phyloP scores from a whole-genome alignment of 1,284 basidiomycete species.

The Rhodofomes roseus region DNA sequence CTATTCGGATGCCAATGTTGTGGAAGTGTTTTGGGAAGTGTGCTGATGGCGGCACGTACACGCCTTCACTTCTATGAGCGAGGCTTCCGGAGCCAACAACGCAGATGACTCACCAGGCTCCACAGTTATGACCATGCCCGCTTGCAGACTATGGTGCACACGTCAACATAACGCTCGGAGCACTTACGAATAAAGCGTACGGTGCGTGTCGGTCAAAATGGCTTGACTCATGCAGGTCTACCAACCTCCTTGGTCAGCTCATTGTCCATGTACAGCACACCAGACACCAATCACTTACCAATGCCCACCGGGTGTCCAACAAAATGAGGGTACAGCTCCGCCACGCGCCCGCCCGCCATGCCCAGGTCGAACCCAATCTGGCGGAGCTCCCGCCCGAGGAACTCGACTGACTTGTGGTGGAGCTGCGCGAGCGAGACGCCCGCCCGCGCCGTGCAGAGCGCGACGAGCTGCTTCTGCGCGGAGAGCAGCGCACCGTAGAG shows the following conservation, averaged over 20 bases:
- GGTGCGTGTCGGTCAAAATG: constrained; percentile 42
- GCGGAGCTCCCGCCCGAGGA: constrained; percentile 72
- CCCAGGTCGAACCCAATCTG: constrained; percentile 78
- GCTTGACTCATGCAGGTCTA: constrained; percentile 79
- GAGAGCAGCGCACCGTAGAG: constrained; percentile 85
- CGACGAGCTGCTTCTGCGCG: constrained; percentile 69
- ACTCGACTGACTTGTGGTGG: constrained; percentile 71
- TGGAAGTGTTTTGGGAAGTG: constrained; percentile 85
- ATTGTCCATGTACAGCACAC: constrained; percentile 6
- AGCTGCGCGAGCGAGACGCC: constrained; percentile 70
- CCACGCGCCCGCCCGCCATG: constrained; percentile 52
- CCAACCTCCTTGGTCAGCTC: constrained; percentile 1
- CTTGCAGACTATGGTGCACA: constrained; percentile 46
- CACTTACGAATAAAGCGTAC: constrained; percentile 26
- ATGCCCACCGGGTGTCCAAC: constrained; percentile 85
- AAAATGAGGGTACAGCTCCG: constrained; percentile 85
- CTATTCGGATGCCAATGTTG: constrained; percentile 86
- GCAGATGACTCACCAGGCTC: constrained; percentile 59
- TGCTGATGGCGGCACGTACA: constrained; percentile 80
- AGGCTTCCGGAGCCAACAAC: too few species aligned
- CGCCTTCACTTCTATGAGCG: constrained; percentile 35
- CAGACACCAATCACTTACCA: constrained; percentile 40
- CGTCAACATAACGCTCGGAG: constrained; percentile 12
- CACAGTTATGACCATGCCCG: constrained; percentile 87
- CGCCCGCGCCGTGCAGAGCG: constrained; percentile 54